Evolutionary conservation across 257 asterid species (phyloP).

Genomic region (Solanum boliviense): DNA sequence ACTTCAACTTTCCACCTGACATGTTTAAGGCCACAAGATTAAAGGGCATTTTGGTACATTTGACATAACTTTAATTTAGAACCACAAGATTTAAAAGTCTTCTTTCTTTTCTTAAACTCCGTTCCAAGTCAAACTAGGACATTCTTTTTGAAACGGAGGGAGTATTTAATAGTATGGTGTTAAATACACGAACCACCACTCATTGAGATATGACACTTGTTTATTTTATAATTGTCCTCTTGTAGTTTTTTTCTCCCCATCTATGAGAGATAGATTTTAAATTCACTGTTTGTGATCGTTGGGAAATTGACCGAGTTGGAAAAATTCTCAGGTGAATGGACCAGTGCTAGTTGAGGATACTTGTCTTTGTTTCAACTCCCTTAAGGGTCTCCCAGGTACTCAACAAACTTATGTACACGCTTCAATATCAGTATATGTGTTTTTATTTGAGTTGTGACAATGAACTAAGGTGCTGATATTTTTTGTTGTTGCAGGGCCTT

Average conservation of each 20-base stretch:
- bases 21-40: too few species aligned
- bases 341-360: constrained; percentile 99
- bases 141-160: too few species aligned
- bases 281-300: neutral
- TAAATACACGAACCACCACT: neutral
- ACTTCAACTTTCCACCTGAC: too few species aligned
- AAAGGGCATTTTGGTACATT: too few species aligned
- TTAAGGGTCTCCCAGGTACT: constrained; percentile 92
- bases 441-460: neutral
- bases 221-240: neutral
- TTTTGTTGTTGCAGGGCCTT: constrained; percentile 64
- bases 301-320: neutral
- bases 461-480: neutral
- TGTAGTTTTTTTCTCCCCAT: neutral
- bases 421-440: neutral
- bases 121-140: too few species aligned
- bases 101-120: too few species aligned
- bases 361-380: constrained; percentile 92
- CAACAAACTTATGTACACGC: neutral
- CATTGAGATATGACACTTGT: neutral
- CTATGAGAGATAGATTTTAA: neutral
- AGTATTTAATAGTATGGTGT: neutral
- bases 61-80: too few species aligned
- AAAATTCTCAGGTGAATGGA: constrained; percentile 58
- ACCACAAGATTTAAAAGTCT: too few species aligned